Percentiles rank a stretch among this genome's conserved stretches.
These are phyloP conservation scores for Aspergillus indologenus DNA, from an alignment of 495 filamentous ascomycete species.

Conservation along the genomic window DNA sequence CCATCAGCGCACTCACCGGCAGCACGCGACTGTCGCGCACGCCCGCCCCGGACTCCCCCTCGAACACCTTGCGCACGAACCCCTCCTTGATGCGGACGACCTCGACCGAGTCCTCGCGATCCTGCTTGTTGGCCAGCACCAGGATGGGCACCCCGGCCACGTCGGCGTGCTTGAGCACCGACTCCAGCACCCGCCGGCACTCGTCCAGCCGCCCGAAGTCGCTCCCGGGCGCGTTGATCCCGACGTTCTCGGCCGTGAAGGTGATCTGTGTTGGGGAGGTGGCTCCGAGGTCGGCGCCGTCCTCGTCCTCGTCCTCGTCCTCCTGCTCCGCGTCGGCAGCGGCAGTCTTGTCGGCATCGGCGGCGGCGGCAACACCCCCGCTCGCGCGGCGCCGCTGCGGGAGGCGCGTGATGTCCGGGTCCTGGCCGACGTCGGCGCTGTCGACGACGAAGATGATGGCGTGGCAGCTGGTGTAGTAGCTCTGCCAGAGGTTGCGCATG, in stretches of 20 bases:
- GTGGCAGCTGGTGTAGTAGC: conserved; percentile 89
- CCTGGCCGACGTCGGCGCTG: conserved; percentile 83
- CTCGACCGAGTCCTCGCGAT: conserved; percentile 95
- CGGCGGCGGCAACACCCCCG: conserved; percentile 19
- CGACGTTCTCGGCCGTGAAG: conserved; percentile 37
- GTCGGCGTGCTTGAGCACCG: conserved; percentile 76
- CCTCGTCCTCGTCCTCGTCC: too few species aligned
- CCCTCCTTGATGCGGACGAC: conserved; percentile 97
- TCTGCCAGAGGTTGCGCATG: conserved; percentile 90
- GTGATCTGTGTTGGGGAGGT: conserved; percentile 8
- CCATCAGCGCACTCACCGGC: conserved; percentile 86
- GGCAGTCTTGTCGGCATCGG: neutral
- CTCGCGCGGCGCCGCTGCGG: conserved; percentile 27
- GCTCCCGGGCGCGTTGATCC: conserved; percentile 47
- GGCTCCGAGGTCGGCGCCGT: neutral
- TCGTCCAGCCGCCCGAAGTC: conserved; percentile 73
- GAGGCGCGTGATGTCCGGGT: conserved; percentile 50
- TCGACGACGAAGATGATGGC: conserved; percentile 98
- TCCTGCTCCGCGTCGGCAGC: neutral
- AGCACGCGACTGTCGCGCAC: conserved; percentile 87
- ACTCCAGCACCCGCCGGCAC: conserved; percentile 82
- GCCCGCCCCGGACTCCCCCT: conserved; percentile 81
- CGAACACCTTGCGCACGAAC: conserved; percentile 86
- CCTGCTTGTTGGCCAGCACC: conserved; percentile 95
- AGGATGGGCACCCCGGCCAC: conserved; percentile 88